Evolutionary conservation across 768 basidiomycete species (phyloP), one percentile per base, ranked within the genome.

Genomic region (Saitozyma sp.): DNA sequence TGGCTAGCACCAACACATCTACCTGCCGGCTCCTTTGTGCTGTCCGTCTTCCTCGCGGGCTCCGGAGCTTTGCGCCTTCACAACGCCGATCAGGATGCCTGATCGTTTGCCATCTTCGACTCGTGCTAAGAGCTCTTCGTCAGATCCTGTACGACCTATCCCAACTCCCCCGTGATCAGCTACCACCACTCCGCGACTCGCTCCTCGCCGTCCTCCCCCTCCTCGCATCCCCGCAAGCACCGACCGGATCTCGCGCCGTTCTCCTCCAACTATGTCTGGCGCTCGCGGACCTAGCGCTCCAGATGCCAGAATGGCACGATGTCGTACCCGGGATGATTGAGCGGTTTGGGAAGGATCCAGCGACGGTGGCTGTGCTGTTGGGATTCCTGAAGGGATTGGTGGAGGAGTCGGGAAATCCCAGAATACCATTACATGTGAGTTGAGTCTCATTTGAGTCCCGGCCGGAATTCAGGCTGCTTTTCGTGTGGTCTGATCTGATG

Each of bases 101-200:
- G 4, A 14, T 37, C 50, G 49, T 6, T 3, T 7, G 59, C 68
- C 71, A 74, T 55, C 2, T 55, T 9, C 14, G 29, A 38, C 6
- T 73, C 76, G 80, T 60, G 65, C 55, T 39, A 62, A 59, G 61
- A 68, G 13, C 11, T 3, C 11, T 48, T 37, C 7, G 41, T 0
- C 66, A 99, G 96, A 92, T 98, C 68, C 91, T 88, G 11, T 98
- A 92, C 80, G 96, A 99, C 84, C 86, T 99, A 52, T 81, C 87
- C 58, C 91, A 97, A 85, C 87, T 99, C 51, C 86, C 89, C 66
- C 76, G 83, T 2, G 82, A 85, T 43, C 87, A 92, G 67, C 84
- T 89, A 13, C 82, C 88, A 39, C 83, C 88, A n/a, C 83, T 98
- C 59, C 86, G 92, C 52, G 92, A 96, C 78, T 94, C 93, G 2